phyloP scores from a whole-genome alignment of 495 filamentous ascomycete species.

The Poronia punctata region DNA sequence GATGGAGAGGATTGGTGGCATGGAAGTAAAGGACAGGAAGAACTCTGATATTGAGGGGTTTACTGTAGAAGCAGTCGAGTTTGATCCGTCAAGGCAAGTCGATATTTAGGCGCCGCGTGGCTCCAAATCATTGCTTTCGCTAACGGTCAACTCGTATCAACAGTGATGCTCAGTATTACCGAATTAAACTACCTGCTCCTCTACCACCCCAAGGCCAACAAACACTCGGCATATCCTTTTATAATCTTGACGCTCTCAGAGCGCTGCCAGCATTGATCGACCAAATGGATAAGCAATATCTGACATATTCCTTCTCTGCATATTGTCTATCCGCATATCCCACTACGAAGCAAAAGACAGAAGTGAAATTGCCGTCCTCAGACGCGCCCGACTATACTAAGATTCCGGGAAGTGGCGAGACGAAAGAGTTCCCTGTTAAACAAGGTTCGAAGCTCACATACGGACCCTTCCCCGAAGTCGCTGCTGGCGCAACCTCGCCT shows the following conservation, averaged over 20 bases:
- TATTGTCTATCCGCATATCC: conserved; percentile 74
- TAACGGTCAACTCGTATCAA: conserved; percentile 11
- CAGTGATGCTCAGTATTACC: conserved; percentile 78
- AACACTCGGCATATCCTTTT: conserved; percentile 81
- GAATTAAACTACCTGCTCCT: conserved; percentile 66
- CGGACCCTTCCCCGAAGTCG: conserved; percentile 75
- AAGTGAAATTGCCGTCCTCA: conserved; percentile 75
- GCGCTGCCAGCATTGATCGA: conserved; percentile 75
- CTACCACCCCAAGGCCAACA: conserved; percentile 68
- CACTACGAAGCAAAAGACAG: conserved; percentile 90
- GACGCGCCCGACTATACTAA: conserved; percentile 81
- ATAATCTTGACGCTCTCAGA: conserved; percentile 61
- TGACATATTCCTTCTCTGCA: conserved; percentile 76
- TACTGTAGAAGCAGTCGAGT: conserved; percentile 57
- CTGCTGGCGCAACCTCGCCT: conserved; percentile 64
- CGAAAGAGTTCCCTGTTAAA: conserved; percentile 63
- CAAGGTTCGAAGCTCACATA: conserved; percentile 84
- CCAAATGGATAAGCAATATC: conserved; percentile 78
- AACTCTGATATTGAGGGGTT: conserved; percentile 59
- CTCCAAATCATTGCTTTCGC: conserved; percentile 5
- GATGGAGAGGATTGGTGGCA: conserved; percentile 66
- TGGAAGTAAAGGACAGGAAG: conserved; percentile 91
- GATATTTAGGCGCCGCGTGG: background rate
- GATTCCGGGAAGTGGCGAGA: conserved; percentile 55
- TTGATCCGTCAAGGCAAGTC: conserved; percentile 53